phyloP scores from a whole-genome alignment of 192 early-diverging fungal genomes.

The Backusella australiensis region DNA sequence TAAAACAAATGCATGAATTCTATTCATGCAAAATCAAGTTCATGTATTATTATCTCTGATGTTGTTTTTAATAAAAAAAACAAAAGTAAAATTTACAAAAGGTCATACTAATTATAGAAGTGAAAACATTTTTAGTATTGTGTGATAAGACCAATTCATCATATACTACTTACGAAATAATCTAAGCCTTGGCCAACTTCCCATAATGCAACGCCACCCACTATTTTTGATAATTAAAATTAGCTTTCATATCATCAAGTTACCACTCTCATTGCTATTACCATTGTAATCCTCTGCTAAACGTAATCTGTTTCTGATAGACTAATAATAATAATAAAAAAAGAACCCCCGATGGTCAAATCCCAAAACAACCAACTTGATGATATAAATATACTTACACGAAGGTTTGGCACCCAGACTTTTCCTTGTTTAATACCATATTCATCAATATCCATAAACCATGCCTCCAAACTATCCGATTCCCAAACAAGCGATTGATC shows the following conservation, averaged over 20 bases:
- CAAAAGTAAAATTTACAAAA: not conserved
- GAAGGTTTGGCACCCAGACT: conserved; percentile 30
- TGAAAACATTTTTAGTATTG: not conserved
- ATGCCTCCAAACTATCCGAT: conserved; percentile 17
- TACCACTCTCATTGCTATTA: not conserved
- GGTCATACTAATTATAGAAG: not conserved
- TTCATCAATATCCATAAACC: conserved; percentile 26
- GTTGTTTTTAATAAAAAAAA: too few species aligned
- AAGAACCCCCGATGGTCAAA: not conserved
- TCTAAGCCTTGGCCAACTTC: conserved; percentile 45
- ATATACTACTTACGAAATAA: conserved; percentile 39
- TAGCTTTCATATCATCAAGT: not conserved
- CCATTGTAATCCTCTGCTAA: conserved; percentile 39
- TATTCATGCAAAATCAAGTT: not conserved
- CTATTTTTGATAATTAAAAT: not conserved
- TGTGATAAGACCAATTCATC: not conserved
- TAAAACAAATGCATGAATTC: not conserved
- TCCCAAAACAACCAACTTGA: not conserved
- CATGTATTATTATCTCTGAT: not conserved
- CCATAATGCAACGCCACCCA: conserved; percentile 43
- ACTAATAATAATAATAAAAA: conserved; percentile 19
- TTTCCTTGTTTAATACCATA: conserved; percentile 20
- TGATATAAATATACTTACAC: conserved; percentile 13
- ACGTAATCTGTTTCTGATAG: conserved; percentile 23
- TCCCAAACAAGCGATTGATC: conserved; percentile 21